Base-by-base conservation (phyloP, 2,329 filamentous ascomycete species). In the Aspergillus pseudoterreus region DNA sequence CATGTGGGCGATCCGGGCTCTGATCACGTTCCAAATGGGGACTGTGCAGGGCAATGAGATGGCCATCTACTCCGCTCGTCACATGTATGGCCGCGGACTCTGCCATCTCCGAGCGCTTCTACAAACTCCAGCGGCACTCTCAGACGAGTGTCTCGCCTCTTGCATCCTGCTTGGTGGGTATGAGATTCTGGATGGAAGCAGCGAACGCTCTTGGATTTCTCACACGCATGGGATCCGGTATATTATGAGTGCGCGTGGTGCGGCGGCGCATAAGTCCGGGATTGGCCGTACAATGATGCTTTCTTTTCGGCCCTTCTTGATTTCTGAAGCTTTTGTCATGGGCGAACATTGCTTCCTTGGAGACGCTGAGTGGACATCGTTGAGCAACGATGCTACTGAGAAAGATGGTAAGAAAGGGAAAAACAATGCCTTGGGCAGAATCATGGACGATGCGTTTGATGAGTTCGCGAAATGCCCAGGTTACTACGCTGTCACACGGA, bases 391-490 rank as follows among this genome's bases (percentile, higher is more conserved):
- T 10, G 32, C 32, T 15, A 19, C 45, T 17, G 6, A 8, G 11
- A 17, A 30, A 44, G 38, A 50, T 33, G 32, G 42, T 12, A 14
- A 48, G 10, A 36, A 24, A 27, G 24, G 43, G 8, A 42, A 21
- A 42, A 17, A 41, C 6, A 48, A 24, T n/a, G 22, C 17, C 2
- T 14, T 53, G 17, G 50, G 44, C 15, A 24, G 42, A 15, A 49
- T 21, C 4, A 43, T 48, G 35, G 53, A 55, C n/a, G 15, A 46
- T 11, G 44, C 41, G 6, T 55, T 55, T 17, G 50, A 50, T 21
- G 53, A 55, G 43, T 22, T 52, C 6, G 53, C 50, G 15, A 55
- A 50, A 46, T 55, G 50, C 38, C 53, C 53, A 10, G 53, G 50
- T 3, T 55, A 55, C 32, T 21, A 41, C 3, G 47, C 47, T 15